phyloP scores from a whole-genome alignment of 2,329 filamentous ascomycete genomes.

The Alternaria solani region DNA sequence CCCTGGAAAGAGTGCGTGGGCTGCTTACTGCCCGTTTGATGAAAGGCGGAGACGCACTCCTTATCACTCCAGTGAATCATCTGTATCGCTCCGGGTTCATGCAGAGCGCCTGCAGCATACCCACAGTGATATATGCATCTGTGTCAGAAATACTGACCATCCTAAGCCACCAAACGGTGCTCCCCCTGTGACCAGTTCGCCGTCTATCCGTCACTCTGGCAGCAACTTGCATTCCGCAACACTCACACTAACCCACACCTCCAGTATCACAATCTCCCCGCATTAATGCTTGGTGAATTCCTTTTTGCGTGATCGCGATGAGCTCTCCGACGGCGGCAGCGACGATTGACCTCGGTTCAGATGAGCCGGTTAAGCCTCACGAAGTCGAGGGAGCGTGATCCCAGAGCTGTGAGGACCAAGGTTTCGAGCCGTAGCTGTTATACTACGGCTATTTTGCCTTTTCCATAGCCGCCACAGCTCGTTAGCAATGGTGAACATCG shows the following conservation, averaged over 20 bases:
- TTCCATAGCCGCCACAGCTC: slow-evolving; percentile 20
- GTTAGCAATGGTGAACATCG: slow-evolving; percentile 16
- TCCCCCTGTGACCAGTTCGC: background rate
- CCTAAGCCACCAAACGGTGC: slow-evolving; percentile 4
- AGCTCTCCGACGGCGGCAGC: slow-evolving; percentile 16
- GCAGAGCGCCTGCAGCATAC: slow-evolving; percentile 13
- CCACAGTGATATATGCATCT: slow-evolving; percentile 12
- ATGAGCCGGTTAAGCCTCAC: slow-evolving; percentile 14
- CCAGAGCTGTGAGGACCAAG: slow-evolving; percentile 17
- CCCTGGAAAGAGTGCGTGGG: background rate
- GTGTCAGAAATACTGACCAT: slow-evolving; percentile 12
- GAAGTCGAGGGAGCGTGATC: slow-evolving; percentile 9
- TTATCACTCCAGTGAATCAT: slow-evolving; percentile 10
- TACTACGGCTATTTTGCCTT: slow-evolving; percentile 18
- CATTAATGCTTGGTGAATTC: slow-evolving; percentile 19
- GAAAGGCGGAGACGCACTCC: slow-evolving; percentile 1
- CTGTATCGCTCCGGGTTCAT: slow-evolving; percentile 5
- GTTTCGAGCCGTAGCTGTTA: slow-evolving; percentile 15
- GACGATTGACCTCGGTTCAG: slow-evolving; percentile 16
- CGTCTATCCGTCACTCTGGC: slow-evolving; percentile 4
- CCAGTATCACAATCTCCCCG: slow-evolving; percentile 21
- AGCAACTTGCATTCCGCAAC: slow-evolving; percentile 12
- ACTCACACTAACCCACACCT: slow-evolving; percentile 13
- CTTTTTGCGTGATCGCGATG: slow-evolving; percentile 30
- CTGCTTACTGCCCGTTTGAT: slow-evolving; percentile 2